Evolutionary conservation across 805 yeast species (phyloP).

Genomic region (Myxozyma monticola): DNA sequence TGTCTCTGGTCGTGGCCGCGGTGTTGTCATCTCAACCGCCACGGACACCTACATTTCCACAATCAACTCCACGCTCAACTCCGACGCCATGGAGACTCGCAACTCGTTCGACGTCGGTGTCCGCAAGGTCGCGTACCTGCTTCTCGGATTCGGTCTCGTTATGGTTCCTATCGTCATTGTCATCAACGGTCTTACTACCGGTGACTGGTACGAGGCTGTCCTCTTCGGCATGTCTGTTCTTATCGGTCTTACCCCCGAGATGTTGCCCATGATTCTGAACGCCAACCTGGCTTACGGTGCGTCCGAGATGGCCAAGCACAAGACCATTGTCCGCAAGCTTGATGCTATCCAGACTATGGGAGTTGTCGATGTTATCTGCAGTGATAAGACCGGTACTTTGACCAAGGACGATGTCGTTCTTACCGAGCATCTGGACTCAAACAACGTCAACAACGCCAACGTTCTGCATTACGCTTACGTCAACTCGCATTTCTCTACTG

Average conservation of each 20-base stretch:
- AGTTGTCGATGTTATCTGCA: constrained; percentile 55
- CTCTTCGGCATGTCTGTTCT: constrained; percentile 30
- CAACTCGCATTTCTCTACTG: constrained; percentile 28
- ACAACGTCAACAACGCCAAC: constrained; percentile 14
- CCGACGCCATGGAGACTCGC: constrained; percentile 30
- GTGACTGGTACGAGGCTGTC: constrained; percentile 30
- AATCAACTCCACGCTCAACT: constrained; percentile 32
- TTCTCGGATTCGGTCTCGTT: constrained; percentile 29
- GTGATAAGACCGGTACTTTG: constrained; percentile 51
- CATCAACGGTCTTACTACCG: constrained; percentile 29
- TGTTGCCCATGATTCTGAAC: constrained; percentile 31
- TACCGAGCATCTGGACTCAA: constrained; percentile 24
- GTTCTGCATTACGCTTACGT: constrained; percentile 24
- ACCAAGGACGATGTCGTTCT: constrained; percentile 40
- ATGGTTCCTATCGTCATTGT: constrained; percentile 32
- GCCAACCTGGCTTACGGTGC: constrained; percentile 31
- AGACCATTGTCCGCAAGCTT: constrained; percentile 30
- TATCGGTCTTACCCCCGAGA: constrained; percentile 30
- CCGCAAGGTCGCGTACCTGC: constrained; percentile 29
- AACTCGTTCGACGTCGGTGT: constrained; percentile 31
- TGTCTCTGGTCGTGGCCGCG: constrained; percentile 31
- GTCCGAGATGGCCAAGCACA: constrained; percentile 31
- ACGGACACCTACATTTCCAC: constrained; percentile 29
- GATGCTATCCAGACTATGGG: constrained; percentile 51
- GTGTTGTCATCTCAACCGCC: constrained; percentile 27